Percentiles rank a stretch among this genome's conserved stretches.
phyloP scores from a whole-genome alignment of 1,139 yeast genomes.

The Taphrina flavorubra region DNA sequence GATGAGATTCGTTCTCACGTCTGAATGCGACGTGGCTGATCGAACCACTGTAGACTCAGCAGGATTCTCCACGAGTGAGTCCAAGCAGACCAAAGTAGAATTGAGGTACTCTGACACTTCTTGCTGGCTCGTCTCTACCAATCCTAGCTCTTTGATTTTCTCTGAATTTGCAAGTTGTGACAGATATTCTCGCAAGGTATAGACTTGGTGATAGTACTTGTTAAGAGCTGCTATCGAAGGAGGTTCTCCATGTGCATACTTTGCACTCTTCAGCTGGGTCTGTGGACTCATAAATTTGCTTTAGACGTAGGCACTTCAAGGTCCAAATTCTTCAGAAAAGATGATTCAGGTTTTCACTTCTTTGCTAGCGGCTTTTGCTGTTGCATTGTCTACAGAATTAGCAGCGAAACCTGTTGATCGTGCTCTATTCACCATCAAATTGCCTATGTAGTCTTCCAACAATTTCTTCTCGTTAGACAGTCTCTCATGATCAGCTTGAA shows the following conservation, averaged over 20 bases:
- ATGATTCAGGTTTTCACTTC: neutral
- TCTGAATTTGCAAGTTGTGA: neutral
- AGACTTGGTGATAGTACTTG: slow-evolving; percentile 5
- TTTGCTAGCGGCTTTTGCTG: neutral
- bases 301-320: neutral
- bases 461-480: slow-evolving; percentile 29
- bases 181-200: slow-evolving; percentile 1
- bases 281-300: neutral
- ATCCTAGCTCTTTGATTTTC: neutral
- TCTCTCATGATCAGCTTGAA: slow-evolving; percentile 28
- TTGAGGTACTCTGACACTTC: neutral
- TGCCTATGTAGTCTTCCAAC: slow-evolving; percentile 34
- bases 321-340: no score
- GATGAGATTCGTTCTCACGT: neutral
- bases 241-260: neutral
- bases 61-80: neutral
- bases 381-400: slow-evolving; percentile 16
- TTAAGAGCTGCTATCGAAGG: neutral
- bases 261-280: neutral
- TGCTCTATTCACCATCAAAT: slow-evolving; percentile 17
- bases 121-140: neutral
- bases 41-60: neutral
- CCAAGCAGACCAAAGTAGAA: neutral
- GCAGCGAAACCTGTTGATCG: neutral
- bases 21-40: neutral